Conservation (phyloP, 257 asterid genomes). For the Marsdenia floribunda region DNA sequence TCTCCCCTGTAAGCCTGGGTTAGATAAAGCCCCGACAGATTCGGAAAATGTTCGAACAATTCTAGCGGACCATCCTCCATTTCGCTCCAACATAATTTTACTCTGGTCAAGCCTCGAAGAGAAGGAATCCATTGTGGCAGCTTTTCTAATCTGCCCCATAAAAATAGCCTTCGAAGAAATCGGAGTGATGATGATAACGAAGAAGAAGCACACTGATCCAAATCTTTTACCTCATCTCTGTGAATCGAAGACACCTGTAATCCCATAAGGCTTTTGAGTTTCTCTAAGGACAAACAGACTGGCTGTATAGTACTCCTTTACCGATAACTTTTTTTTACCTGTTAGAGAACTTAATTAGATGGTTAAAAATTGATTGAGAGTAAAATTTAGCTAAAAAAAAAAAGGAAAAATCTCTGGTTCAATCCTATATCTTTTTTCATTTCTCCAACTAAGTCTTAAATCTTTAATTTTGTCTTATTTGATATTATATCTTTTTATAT, state of each 20-base stretch:
- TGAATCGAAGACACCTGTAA: slow-evolving; percentile 9
- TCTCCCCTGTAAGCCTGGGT: slow-evolving; percentile 6
- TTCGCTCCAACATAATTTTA: slow-evolving; percentile 8
- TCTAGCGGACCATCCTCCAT: slow-evolving; percentile 23
- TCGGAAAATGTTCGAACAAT: slow-evolving; percentile 32
- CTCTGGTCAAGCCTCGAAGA: slow-evolving; percentile 17
- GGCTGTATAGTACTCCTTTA: too few relatives aligned
- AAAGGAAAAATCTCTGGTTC: too few relatives aligned
- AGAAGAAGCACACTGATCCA: slow-evolving; percentile 5
- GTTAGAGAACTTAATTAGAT: too few relatives aligned
- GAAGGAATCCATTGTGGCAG: slow-evolving; percentile 25
- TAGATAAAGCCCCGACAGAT: slow-evolving; percentile 12
- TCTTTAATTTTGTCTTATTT: too few relatives aligned
- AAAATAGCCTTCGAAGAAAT: slow-evolving; percentile 11
- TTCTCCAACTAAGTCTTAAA: too few relatives aligned
- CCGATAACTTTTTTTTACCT: too few relatives aligned
- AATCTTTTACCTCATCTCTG: slow-evolving; percentile 14
- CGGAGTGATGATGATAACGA: slow-evolving; percentile 13
- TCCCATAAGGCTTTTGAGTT: slow-evolving; percentile 17
- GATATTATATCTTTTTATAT: too few relatives aligned
- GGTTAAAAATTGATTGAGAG: too few relatives aligned
- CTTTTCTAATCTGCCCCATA: slow-evolving; percentile 22
- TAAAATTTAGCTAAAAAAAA: too few relatives aligned
- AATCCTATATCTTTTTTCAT: too few relatives aligned
- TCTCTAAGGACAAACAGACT: slow-evolving; percentile 27